Percentiles rank a stretch among this genome's conserved stretches.
phyloP scores from a whole-genome alignment of 345 rosid genomes.

The Eucalyptus sp. region DNA sequence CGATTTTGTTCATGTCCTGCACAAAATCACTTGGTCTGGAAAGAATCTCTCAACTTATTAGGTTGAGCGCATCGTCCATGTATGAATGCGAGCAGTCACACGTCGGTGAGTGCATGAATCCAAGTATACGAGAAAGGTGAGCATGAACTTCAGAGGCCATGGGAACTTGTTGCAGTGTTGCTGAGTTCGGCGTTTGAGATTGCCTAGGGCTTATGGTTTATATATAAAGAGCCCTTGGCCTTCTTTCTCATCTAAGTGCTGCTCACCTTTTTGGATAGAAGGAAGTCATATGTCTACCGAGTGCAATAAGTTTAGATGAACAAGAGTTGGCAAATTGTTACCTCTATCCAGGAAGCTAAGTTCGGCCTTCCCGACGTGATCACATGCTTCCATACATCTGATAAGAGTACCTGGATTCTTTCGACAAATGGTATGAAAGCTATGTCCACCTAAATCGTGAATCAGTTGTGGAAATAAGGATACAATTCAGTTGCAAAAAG shows the following conservation, averaged over 20 bases:
- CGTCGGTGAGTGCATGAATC: neutral
- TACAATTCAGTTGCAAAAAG: neutral
- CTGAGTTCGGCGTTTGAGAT: neutral
- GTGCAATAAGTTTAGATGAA: neutral
- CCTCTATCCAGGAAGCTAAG: slow-evolving; percentile 70
- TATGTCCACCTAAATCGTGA: slow-evolving; percentile 46
- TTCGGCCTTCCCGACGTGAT: slow-evolving; percentile 61
- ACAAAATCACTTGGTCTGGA: neutral
- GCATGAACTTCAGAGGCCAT: neutral
- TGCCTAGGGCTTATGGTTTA: neutral
- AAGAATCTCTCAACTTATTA: neutral
- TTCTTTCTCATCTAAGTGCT: neutral
- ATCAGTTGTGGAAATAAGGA: neutral
- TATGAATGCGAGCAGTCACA: neutral
- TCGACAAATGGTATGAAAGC: slow-evolving; percentile 55
- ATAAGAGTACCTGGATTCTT: slow-evolving; percentile 35
- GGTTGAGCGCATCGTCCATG: neutral
- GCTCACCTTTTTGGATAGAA: neutral
- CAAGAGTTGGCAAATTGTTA: neutral
- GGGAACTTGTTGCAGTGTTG: neutral
- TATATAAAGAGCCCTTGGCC: neutral
- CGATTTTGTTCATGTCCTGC: slow-evolving; percentile 65
- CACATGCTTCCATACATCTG: slow-evolving; percentile 37
- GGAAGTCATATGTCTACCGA: neutral
- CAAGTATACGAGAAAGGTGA: neutral